Conservation (phyloP, 768 basidiomycete species). For the Suillus alpinus region DNA sequence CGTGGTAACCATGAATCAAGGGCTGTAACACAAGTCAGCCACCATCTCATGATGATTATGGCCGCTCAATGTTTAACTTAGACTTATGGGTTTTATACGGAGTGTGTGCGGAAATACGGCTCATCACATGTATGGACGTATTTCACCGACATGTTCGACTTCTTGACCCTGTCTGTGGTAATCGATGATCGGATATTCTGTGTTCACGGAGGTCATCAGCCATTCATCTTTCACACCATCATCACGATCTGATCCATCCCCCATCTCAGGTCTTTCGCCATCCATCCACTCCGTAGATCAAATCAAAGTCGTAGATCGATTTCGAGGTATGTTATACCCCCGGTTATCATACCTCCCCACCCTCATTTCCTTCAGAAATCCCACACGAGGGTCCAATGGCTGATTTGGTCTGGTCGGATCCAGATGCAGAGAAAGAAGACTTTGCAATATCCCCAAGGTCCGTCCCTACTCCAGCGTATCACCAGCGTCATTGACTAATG, state of each 20-base stretch:
- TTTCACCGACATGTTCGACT: conserved; percentile 99
- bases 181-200: conserved; percentile 99
- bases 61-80: conserved; percentile 34
- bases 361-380: conserved; percentile 65
- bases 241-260: conserved; percentile 9
- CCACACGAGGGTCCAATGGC: conserved; percentile 99
- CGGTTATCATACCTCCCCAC: conserved; percentile 16
- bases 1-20: conserved; percentile 97
- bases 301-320: conserved; percentile 98
- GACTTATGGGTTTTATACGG: conserved; percentile 99
- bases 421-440: conserved; percentile 98
- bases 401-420: conserved; percentile 99
- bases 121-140: conserved; percentile 97
- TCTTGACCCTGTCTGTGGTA: conserved; percentile 93
- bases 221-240: not conserved
- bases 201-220: conserved; percentile 82
- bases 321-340: conserved; percentile 64
- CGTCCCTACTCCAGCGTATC: conserved; percentile 23
- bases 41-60: conserved; percentile 8
- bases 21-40: conserved; percentile 92
- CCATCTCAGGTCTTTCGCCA: conserved; percentile 77
- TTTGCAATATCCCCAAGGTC: conserved; percentile 98
- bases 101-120: conserved; percentile 97
- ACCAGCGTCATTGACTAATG: conserved; percentile 8
- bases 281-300: conserved; percentile 99